phyloP scores from a whole-genome alignment of 1,284 basidiomycete genomes.

The Porodaedalea pini region DNA sequence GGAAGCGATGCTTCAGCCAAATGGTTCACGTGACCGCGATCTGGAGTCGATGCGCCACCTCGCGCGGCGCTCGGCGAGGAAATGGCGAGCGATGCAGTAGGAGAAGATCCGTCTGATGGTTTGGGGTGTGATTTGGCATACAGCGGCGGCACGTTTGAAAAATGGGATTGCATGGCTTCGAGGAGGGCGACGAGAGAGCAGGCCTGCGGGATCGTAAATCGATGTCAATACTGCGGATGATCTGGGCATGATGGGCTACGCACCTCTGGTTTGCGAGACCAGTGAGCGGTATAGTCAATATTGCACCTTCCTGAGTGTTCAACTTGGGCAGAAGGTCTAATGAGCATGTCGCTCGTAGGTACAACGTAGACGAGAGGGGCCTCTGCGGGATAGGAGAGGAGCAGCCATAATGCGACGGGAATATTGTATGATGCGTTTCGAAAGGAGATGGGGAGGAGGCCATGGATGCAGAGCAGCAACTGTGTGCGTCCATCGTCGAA shows the following conservation, averaged over 20 bases:
- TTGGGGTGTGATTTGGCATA: slow-evolving; percentile 73
- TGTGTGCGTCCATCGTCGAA: slow-evolving; percentile 94
- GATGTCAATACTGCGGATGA: slow-evolving; percentile 20
- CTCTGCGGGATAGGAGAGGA: slow-evolving; percentile 73
- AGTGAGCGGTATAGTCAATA: slow-evolving; percentile 68
- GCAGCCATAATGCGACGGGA: slow-evolving; percentile 86
- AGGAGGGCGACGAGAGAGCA: slow-evolving; percentile 66
- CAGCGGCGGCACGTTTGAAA: slow-evolving; percentile 84
- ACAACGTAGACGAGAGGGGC: slow-evolving; percentile 93
- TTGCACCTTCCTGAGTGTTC: slow-evolving; percentile 80
- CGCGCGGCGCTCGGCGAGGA: slow-evolving; percentile 1
- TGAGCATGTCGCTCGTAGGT: slow-evolving; percentile 90
- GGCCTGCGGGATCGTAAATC: slow-evolving; percentile 41
- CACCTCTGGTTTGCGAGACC: slow-evolving; percentile 86
- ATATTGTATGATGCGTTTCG: slow-evolving; percentile 86
- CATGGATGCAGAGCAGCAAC: slow-evolving; percentile 85
- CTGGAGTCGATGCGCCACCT: background rate
- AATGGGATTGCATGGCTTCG: slow-evolving; percentile 74
- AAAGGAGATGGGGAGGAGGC: slow-evolving; percentile 86
- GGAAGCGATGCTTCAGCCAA: background rate
- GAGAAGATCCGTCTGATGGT: slow-evolving; percentile 9
- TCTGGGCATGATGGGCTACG: slow-evolving; percentile 27
- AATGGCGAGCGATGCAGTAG: slow-evolving; percentile 5
- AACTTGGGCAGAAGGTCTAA: slow-evolving; percentile 72
- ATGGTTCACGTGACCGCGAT: slow-evolving; percentile 17